Percentiles rank a stretch among this genome's conserved stretches.
Conservation (phyloP, 768 basidiomycete species). For the Suillus bovinus region DNA sequence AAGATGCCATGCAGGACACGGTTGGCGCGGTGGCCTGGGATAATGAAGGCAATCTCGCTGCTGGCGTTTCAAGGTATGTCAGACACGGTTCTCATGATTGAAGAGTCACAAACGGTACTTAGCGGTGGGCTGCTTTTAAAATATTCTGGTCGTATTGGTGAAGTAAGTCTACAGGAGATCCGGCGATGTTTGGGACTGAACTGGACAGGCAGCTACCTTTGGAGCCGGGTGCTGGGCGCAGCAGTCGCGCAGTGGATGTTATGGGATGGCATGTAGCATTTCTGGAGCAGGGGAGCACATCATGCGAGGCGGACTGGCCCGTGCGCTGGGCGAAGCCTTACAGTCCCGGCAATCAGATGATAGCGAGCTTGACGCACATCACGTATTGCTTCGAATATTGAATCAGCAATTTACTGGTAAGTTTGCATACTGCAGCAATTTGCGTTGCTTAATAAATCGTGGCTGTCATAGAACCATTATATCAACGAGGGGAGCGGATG, state of each 20-base stretch:
- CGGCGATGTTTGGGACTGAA: constrained; percentile 3
- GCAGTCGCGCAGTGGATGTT: constrained; percentile 20
- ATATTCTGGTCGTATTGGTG: constrained; percentile 70
- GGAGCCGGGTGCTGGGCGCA: constrained; percentile 81
- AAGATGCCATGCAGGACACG: constrained; percentile 63
- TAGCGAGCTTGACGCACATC: constrained; percentile 53
- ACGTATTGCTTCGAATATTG: constrained; percentile 47
- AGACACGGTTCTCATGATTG: not conserved
- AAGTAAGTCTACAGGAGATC: constrained; percentile 42
- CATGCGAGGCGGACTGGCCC: constrained; percentile 55
- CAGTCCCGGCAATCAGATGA: constrained; percentile 18
- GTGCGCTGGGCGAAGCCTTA: constrained; percentile 50
- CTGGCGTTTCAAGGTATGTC: constrained; percentile 74
- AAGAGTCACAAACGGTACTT: not conserved
- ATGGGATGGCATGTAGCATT: constrained; percentile 66
- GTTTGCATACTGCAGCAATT: constrained; percentile 18
- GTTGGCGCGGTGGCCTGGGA: constrained; percentile 76
- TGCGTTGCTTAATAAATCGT: not conserved
- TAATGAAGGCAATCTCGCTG: constrained; percentile 46
- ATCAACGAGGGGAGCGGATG: constrained; percentile 39
- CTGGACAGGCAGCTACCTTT: constrained; percentile 60
- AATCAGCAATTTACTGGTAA: constrained; percentile 52
- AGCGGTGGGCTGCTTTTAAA: constrained; percentile 85
- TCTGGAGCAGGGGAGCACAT: constrained; percentile 80
- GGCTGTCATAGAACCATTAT: constrained; percentile 34